Percentiles rank a stretch among this genome's conserved stretches.
phyloP scores from a whole-genome alignment of 768 basidiomycete genomes.

The Russula earlei region DNA sequence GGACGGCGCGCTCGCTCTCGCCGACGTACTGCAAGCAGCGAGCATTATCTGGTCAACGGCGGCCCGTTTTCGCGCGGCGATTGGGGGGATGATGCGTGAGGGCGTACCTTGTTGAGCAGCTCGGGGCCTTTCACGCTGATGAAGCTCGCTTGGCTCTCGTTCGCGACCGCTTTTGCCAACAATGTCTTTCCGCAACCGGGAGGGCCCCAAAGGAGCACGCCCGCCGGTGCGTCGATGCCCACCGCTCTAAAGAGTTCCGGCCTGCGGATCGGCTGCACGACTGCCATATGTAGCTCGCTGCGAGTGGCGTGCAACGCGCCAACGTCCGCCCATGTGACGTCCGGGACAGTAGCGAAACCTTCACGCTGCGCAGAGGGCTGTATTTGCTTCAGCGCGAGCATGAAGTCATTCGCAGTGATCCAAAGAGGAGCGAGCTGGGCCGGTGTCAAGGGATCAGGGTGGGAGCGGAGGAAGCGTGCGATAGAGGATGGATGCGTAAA shows the following conservation, averaged over 20 bases:
- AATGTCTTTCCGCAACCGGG: constrained; percentile 98
- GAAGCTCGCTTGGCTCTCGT: constrained; percentile 91
- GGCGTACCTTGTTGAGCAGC: constrained; percentile 81
- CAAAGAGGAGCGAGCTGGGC: constrained; percentile 72
- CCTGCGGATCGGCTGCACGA: constrained; percentile 87
- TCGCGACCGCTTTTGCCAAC: constrained; percentile 96
- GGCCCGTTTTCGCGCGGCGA: neutral
- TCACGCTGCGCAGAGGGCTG: constrained; percentile 97
- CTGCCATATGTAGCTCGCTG: constrained; percentile 94
- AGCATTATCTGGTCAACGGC: too few relatives aligned
- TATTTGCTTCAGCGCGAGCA: constrained; percentile 69
- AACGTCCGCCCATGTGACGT: constrained; percentile 90
- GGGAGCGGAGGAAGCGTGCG: constrained; percentile 79
- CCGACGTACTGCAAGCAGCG: constrained; percentile 70
- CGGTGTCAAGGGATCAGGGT: constrained; percentile 70
- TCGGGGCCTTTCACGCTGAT: constrained; percentile 98
- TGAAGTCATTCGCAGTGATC: constrained; percentile 77
- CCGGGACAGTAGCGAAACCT: constrained; percentile 95
- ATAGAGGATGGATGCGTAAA: constrained; percentile 58
- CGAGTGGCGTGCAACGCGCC: constrained; percentile 82
- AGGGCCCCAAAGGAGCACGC: constrained; percentile 96
- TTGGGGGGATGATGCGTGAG: neutral
- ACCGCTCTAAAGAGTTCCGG: constrained; percentile 85
- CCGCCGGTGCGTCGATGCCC: constrained; percentile 86
- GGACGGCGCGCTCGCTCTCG: constrained; percentile 90